Percentiles rank a stretch among this genome's conserved stretches.
Conservation (phyloP, 148 eudicot genomes). For the Diospyros kaki region DNA sequence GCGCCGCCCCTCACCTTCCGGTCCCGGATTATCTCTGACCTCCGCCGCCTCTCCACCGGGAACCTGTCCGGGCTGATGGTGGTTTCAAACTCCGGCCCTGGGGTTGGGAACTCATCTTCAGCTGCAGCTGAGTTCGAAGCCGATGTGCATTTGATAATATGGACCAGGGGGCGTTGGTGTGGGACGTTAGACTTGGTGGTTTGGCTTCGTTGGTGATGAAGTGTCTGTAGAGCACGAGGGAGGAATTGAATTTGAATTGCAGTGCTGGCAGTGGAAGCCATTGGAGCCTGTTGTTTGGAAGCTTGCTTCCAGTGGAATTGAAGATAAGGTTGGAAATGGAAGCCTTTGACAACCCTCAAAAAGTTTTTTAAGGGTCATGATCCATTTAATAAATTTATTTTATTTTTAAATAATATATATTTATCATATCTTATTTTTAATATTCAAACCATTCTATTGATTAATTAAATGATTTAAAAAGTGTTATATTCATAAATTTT, state of each 20-base stretch:
- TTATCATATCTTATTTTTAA: no score
- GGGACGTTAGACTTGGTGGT: background rate
- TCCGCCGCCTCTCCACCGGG: constrained; percentile 65
- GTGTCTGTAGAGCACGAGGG: constrained; percentile 2
- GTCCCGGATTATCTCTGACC: constrained; percentile 65
- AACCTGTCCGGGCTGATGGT: constrained; percentile 55
- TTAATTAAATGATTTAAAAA: no score
- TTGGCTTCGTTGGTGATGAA: constrained; percentile 11
- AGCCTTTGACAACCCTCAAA: no score
- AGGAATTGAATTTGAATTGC: constrained; percentile 1
- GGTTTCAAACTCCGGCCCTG: constrained; percentile 27
- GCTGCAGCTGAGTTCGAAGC: constrained; percentile 21
- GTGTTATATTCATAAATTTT: no score
- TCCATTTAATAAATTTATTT: no score
- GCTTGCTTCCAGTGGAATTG: background rate
- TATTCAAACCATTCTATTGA: no score
- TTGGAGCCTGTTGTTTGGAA: constrained; percentile 1
- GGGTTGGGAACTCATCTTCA: constrained; percentile 36
- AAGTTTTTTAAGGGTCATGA: no score
- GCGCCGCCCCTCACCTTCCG: constrained; percentile 38
- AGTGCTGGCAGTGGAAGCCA: constrained; percentile 23
- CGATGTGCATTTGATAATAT: constrained; percentile 21
- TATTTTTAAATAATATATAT: no score
- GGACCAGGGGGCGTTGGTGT: background rate
- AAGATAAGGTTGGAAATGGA: constrained; percentile 3